Percentiles rank a stretch among this genome's conserved stretches.
Conservation (phyloP, 1,284 basidiomycete species). For the Irpex rosettiformis region DNA sequence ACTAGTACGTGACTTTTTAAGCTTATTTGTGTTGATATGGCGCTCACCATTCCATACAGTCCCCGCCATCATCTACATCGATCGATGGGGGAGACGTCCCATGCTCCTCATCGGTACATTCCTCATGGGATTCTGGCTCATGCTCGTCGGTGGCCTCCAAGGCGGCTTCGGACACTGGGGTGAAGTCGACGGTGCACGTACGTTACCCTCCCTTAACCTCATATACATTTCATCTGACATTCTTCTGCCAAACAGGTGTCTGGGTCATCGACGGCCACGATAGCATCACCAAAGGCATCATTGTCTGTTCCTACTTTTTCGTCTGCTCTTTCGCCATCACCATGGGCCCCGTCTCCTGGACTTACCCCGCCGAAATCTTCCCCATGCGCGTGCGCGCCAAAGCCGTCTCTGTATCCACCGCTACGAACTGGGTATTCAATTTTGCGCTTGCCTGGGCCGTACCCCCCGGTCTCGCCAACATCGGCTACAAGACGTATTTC, state of each 20-base stretch:
- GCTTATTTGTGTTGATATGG: background rate
- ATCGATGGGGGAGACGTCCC: constrained; percentile 77
- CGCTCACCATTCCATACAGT: constrained; percentile 26
- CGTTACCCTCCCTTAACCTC: constrained; percentile 6
- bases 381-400: constrained; percentile 72
- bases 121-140: constrained; percentile 74
- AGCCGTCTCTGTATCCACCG: constrained; percentile 60
- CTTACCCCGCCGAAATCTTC: constrained; percentile 43
- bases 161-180: constrained; percentile 66
- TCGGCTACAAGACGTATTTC: constrained; percentile 53
- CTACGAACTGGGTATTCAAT: constrained; percentile 70
- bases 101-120: constrained; percentile 64
- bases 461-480: constrained; percentile 36
- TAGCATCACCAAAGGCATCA: constrained; percentile 61
- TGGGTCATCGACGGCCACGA: constrained; percentile 64
- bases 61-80: constrained; percentile 75
- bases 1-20: constrained; percentile 34
- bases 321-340: constrained; percentile 73
- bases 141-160: constrained; percentile 74
- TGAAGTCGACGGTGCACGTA: constrained; percentile 33
- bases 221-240: constrained; percentile 2
- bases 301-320: constrained; percentile 74
- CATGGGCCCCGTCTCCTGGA: constrained; percentile 63
- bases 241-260: constrained; percentile 25
- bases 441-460: constrained; percentile 63